Percentiles rank a stretch among this genome's conserved stretches.
Evolutionary conservation across 2,329 filamentous ascomycete genomes (phyloP).

Genomic region (Pseudogymnoascus sp.): DNA sequence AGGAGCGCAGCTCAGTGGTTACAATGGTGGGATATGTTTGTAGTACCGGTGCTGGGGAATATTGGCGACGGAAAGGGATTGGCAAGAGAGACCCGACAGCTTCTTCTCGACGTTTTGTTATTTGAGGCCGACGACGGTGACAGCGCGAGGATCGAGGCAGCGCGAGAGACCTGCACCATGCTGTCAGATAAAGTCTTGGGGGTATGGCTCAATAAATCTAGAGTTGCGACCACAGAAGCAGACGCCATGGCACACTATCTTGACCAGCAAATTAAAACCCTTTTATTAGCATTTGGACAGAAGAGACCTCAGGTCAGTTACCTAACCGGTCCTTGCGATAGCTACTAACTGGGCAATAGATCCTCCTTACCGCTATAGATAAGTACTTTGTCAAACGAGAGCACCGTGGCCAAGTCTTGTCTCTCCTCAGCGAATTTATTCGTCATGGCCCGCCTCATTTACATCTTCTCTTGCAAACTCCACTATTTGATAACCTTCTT

Average conservation of each 20-base stretch:
- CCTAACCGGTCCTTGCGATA: conserved; percentile 13
- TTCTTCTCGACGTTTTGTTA: conserved; percentile 54
- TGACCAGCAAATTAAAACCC: conserved; percentile 37
- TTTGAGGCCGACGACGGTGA: conserved; percentile 51
- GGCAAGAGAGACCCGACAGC: conserved; percentile 55
- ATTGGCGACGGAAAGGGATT: conserved; percentile 54
- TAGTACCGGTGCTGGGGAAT: conserved; percentile 47
- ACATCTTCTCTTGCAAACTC: conserved; percentile 62
- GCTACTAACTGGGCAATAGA: conserved; percentile 32
- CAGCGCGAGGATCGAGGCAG: conserved; percentile 34
- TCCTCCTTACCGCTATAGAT: conserved; percentile 58
- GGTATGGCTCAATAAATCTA: conserved; percentile 45
- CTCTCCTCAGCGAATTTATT: conserved; percentile 63
- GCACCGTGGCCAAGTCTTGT: conserved; percentile 54
- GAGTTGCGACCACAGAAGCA: conserved; percentile 29
- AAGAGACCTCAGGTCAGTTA: conserved; percentile 51
- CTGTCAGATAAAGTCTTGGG: conserved; percentile 49
- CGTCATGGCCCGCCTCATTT: conserved; percentile 71
- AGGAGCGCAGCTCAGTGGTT: conserved; percentile 52
- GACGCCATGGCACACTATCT: conserved; percentile 37
- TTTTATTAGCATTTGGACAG: conserved; percentile 42
- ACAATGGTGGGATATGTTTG: conserved; percentile 62
- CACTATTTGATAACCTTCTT: conserved; percentile 61
- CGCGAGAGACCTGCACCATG: conserved; percentile 35
- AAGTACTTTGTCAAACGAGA: conserved; percentile 55